Percentiles rank a stretch among this genome's conserved stretches.
phyloP scores from a whole-genome alignment of 345 rosid species.

The Eutrema heterophyllum region DNA sequence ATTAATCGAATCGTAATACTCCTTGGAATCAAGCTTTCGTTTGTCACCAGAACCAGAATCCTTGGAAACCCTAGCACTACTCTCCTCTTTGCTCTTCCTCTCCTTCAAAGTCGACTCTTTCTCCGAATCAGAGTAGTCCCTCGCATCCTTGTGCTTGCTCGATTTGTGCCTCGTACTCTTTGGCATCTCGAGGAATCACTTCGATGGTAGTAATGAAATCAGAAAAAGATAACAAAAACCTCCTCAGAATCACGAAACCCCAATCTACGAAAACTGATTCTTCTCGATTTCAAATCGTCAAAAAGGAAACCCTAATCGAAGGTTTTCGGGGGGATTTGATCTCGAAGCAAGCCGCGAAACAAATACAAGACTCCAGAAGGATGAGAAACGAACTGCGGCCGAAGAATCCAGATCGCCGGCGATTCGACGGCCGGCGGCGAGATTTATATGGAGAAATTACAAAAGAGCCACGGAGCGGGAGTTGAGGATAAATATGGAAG shows the following conservation, averaged over 20 bases:
- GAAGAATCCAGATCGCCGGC: constrained; percentile 17
- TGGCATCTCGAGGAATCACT: constrained; percentile 47
- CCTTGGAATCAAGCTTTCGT: constrained; percentile 54
- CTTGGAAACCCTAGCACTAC: constrained; percentile 50
- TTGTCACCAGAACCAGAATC: constrained; percentile 61
- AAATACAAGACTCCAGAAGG: background rate
- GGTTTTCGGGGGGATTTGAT: background rate
- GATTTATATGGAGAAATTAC: constrained; percentile 4
- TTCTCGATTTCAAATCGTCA: constrained; percentile 6
- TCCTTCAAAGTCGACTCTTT: constrained; percentile 63
- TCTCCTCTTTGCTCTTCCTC: constrained; percentile 50
- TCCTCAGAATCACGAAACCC: background rate
- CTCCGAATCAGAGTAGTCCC: constrained; percentile 90
- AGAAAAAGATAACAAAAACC: background rate
- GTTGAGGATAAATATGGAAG: background rate
- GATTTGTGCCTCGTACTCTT: constrained; percentile 94
- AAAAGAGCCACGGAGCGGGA: constrained; percentile 23
- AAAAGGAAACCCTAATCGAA: constrained; percentile 32
- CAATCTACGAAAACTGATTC: background rate
- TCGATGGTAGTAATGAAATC: background rate
- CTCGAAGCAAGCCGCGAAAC: background rate
- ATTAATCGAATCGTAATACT: constrained; percentile 42
- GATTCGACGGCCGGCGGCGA: constrained; percentile 17
- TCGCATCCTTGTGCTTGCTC: constrained; percentile 74
- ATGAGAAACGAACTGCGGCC: background rate